These are phyloP conservation scores for Blastosporella zonata DNA, from an alignment of 1,284 basidiomycete species.

Conservation along the genomic window DNA sequence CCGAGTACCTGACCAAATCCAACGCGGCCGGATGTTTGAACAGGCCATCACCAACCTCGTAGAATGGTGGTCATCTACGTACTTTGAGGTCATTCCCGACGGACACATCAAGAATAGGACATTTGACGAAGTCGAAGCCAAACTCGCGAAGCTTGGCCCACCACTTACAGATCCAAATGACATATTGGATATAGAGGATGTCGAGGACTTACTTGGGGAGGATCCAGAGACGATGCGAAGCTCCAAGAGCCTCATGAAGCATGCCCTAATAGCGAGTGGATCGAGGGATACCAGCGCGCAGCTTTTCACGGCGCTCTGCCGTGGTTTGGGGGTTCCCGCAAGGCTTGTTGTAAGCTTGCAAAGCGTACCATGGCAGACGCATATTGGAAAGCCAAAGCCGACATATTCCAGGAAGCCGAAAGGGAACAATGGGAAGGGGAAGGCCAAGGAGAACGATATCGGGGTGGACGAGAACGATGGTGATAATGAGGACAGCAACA, in stretches of 20 bases:
- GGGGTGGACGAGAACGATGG: slow-evolving; percentile 28
- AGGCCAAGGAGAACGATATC: slow-evolving; percentile 25
- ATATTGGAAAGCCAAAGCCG: slow-evolving; percentile 51
- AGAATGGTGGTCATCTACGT: slow-evolving; percentile 80
- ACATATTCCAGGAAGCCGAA: slow-evolving; percentile 38
- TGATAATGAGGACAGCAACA: slow-evolving; percentile 39
- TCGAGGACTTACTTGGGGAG: slow-evolving; percentile 48
- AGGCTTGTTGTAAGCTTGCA: slow-evolving; percentile 90
- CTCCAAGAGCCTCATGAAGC: slow-evolving; percentile 86
- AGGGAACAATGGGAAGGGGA: slow-evolving; percentile 23
- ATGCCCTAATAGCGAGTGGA: slow-evolving; percentile 76
- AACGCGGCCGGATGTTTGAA: slow-evolving; percentile 85
- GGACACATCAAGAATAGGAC: slow-evolving; percentile 74
- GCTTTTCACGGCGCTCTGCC: slow-evolving; percentile 88
- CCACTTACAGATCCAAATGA: slow-evolving; percentile 26
- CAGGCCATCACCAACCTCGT: slow-evolving; percentile 69
- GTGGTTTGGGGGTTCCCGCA: slow-evolving; percentile 85
- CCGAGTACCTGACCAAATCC: slow-evolving; percentile 75
- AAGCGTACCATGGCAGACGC: slow-evolving; percentile 81
- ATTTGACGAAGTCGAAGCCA: slow-evolving; percentile 65
- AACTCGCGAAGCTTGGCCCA: slow-evolving; percentile 36
- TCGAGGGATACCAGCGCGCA: slow-evolving; percentile 88
- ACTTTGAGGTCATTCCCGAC: slow-evolving; percentile 61
- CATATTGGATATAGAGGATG: slow-evolving; percentile 34
- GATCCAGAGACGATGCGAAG: slow-evolving; percentile 72